A percentile compares a stretch with the other conserved stretches of the same genome.
Evolutionary conservation across 1,284 basidiomycete genomes (phyloP).

Genomic region (Tylopilus sp.): DNA sequence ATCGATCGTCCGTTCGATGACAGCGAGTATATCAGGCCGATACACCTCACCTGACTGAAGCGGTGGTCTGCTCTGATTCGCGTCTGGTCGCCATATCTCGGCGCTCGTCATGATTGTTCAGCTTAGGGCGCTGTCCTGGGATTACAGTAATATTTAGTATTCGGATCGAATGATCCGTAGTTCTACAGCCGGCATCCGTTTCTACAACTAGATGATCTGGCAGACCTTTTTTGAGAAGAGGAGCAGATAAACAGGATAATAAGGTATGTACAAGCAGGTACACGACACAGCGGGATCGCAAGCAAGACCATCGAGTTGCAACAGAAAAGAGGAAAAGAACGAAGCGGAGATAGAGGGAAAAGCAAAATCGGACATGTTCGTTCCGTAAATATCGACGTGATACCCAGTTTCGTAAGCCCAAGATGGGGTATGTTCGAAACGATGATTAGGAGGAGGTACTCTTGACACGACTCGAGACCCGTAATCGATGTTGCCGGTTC

Average conservation of each 20-base stretch:
- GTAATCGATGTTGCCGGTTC: slow-evolving; percentile 68
- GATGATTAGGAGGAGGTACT: slow-evolving; percentile 19
- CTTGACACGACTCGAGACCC: slow-evolving; percentile 46
- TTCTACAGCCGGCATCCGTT: slow-evolving; percentile 1
- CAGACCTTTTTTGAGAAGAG: not conserved
- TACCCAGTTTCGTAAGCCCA: slow-evolving; percentile 6
- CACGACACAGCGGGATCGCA: slow-evolving; percentile 30
- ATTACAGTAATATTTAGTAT: not conserved
- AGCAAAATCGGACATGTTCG: slow-evolving; percentile 6
- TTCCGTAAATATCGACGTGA: slow-evolving; percentile 22
- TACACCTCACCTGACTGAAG: slow-evolving; percentile 24
- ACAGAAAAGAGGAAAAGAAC: not conserved
- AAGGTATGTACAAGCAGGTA: slow-evolving; percentile 39
- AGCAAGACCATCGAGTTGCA: slow-evolving; percentile 22
- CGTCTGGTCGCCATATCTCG: slow-evolving; percentile 23
- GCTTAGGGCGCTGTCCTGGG: too few relatives aligned
- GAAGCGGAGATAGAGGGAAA: not conserved
- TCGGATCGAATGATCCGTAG: slow-evolving; percentile 4
- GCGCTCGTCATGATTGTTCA: not conserved
- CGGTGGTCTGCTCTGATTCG: slow-evolving; percentile 14
- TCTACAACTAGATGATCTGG: slow-evolving; percentile 6
- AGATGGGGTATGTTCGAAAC: not conserved
- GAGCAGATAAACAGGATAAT: slow-evolving; percentile 35
- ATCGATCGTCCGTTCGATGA: slow-evolving; percentile 58
- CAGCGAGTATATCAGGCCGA: slow-evolving; percentile 44